Evolutionary conservation across 164 flowering plant species (phyloP).

Genomic region (Tinospora cordifolia): DNA sequence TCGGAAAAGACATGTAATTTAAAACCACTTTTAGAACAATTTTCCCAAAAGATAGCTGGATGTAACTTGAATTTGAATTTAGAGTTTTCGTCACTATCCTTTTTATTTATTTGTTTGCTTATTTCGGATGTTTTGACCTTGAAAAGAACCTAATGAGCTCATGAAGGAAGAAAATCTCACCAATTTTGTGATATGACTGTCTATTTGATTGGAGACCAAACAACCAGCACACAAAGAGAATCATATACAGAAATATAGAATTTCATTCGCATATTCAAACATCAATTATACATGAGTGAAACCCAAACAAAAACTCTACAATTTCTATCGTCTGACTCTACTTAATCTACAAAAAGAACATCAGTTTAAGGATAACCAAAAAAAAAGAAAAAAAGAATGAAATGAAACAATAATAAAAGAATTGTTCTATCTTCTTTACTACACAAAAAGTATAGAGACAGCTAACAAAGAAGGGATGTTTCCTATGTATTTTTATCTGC

Average conservation of each 20-base stretch:
- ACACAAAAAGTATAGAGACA: constrained; percentile 16
- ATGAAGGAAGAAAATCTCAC: no score
- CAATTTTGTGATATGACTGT: no score
- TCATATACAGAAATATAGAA: neutral
- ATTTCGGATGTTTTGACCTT: no score
- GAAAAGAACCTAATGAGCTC: no score
- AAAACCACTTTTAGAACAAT: no score
- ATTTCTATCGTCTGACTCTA: constrained; percentile 6
- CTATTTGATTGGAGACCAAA: no score
- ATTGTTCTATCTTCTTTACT: constrained; percentile 10
- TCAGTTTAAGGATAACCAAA: no score
- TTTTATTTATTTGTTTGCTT: no score
- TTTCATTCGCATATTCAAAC: neutral
- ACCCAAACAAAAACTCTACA: constrained; percentile 15
- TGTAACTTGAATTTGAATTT: no score
- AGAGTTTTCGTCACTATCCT: no score
- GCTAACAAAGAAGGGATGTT: neutral
- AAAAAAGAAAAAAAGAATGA: constrained; percentile 2
- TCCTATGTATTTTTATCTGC: constrained; percentile 8
- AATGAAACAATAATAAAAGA: constrained; percentile 8
- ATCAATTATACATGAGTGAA: neutral
- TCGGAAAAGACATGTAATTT: no score
- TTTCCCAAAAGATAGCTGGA: no score
- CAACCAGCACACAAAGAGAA: neutral
- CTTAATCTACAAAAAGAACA: constrained; percentile 13